These are phyloP conservation scores for Naegleria gruberi DNA, from an alignment of 208 protist species.

Conservation along the genomic window DNA sequence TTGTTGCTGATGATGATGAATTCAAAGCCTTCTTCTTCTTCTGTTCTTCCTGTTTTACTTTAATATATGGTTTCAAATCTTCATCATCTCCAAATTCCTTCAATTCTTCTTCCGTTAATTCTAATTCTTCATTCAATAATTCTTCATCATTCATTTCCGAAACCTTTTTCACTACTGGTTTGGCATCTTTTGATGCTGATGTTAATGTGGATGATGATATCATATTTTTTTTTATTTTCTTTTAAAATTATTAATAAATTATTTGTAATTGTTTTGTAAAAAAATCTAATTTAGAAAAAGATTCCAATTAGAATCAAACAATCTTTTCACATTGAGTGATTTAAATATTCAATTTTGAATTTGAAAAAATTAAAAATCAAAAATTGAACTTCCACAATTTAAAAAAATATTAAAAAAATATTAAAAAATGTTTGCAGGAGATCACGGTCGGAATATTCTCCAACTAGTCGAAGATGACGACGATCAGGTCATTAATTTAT, in stretches of 20 bases:
- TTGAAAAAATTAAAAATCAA: no score
- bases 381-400: no score
- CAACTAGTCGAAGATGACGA: neutral
- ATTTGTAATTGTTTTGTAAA: no score
- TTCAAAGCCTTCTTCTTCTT: neutral
- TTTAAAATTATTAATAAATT: neutral
- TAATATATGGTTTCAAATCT: neutral
- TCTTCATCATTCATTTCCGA: neutral
- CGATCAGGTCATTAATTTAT: neutral
- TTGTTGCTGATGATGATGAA: neutral
- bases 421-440: no score
- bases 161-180: neutral
- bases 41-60: neutral
- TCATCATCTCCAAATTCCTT: neutral
- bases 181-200: neutral
- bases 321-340: no score
- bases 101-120: neutral
- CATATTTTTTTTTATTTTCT: neutral
- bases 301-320: no score
- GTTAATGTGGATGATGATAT: neutral
- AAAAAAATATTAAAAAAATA: no score
- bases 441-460: no score
- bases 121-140: neutral
- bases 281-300: no score
- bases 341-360: no score